Base-by-base conservation (phyloP, 2,329 filamentous ascomycete genomes). In the Periconia digitata region DNA sequence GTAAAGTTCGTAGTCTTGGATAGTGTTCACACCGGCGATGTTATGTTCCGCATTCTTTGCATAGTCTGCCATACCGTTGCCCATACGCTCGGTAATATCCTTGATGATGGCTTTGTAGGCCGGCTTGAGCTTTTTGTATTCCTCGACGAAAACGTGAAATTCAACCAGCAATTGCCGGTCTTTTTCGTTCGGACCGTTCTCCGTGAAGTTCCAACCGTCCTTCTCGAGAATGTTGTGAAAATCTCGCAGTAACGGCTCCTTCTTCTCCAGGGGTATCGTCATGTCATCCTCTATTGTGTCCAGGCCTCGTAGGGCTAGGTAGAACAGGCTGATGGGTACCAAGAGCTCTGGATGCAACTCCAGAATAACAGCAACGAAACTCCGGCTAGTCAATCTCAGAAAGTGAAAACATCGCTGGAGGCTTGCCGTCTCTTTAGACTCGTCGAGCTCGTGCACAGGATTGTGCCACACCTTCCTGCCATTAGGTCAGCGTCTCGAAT, bases 201-300 rank as follows among this genome's bases (percentile, higher is more conserved):
- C 90, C 47, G 83, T 82, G 69, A 92, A 99, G 6, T 83, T 95
- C 94, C 94, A 99, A 44, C 90, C 92, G 56, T 95, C 89, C 55
- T 86, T 74, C 58, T 90, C 86, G 65, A 97, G 80, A 56, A 86
- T 80, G 46, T 87, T 76, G 68, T 95, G 79, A 72, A 99, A 99
- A 40, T 87, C 79, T 53, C 92, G 85, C 52, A 99, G 78, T 47
- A 96, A 74, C 2, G 91, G 90, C 66, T 95, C 88, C 76, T 99
- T 99, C 66, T 82, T 85, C 56, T 83, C 80, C 34, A 92, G 76
- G 2, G 87, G 79, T 51, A 99, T 86, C 5, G 91, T 95, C 85
- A 96, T 97, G 73, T 99, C 94, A 78, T 99, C 94, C 75, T 99
- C 94, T 51, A 99, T 89, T n/a, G 94, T 99, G 73, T 99, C 94